A percentile compares a stretch with the other conserved stretches of the same genome.
These are phyloP conservation scores for Haplosporangium gracile DNA, from an alignment of 192 early-diverging fungal species.

Conservation along the genomic window DNA sequence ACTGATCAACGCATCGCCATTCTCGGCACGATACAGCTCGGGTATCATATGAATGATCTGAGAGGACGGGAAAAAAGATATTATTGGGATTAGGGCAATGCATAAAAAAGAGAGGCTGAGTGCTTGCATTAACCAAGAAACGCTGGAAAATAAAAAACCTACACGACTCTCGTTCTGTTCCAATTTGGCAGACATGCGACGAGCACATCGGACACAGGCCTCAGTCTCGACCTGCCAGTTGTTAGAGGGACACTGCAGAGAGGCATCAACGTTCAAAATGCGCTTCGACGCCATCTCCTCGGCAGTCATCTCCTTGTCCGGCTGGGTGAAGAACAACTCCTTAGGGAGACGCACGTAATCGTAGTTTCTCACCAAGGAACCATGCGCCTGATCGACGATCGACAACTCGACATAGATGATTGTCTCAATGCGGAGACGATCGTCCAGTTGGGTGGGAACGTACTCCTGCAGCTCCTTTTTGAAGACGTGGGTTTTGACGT, in stretches of 20 bases:
- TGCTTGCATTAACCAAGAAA: not conserved
- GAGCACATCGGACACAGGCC: slow-evolving; percentile 46
- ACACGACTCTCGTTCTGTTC: slow-evolving; percentile 48
- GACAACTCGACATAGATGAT: slow-evolving; percentile 54
- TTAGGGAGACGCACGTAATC: slow-evolving; percentile 47
- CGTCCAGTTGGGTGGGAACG: slow-evolving; percentile 40
- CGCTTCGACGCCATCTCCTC: slow-evolving; percentile 45
- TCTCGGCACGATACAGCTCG: slow-evolving; percentile 37
- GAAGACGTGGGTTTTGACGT: slow-evolving; percentile 50
- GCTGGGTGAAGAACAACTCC: slow-evolving; percentile 26
- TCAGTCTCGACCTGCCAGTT: slow-evolving; percentile 41
- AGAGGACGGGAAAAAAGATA: not conserved
- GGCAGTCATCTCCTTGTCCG: slow-evolving; percentile 43
- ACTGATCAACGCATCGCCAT: slow-evolving; percentile 44
- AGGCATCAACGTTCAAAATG: slow-evolving; percentile 23
- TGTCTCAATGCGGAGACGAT: slow-evolving; percentile 53
- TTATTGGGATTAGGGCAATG: not conserved
- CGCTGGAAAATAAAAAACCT: slow-evolving; percentile 4
- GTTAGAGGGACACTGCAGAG: slow-evolving; percentile 42
- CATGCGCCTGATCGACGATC: slow-evolving; percentile 23
- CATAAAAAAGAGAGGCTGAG: not conserved
- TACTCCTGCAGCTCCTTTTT: slow-evolving; percentile 56
- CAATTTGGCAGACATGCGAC: slow-evolving; percentile 50
- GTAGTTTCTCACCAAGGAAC: slow-evolving; percentile 21
- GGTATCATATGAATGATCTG: slow-evolving; percentile 50